Percentiles rank a stretch among this genome's conserved stretches.
Evolutionary conservation across 352 stramenopile species (phyloP).

Genomic region (Phytophthora megakarya): DNA sequence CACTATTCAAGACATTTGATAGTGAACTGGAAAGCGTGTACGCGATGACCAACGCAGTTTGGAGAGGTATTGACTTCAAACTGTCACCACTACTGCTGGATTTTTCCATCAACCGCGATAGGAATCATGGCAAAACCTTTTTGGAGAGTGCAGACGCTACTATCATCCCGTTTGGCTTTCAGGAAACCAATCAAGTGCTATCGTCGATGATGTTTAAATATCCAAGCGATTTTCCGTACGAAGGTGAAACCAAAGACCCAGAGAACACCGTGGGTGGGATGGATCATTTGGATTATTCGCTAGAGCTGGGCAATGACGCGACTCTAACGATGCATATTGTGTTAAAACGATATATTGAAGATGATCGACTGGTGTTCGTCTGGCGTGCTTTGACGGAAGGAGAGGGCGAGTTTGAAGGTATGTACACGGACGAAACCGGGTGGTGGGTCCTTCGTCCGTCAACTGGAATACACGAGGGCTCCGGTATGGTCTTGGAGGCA

Average conservation of each 20-base stretch:
- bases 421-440: constrained; percentile 50
- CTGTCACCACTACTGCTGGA: neutral
- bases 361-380: constrained; percentile 47
- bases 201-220: neutral
- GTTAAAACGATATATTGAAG: constrained; percentile 42
- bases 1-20: constrained; percentile 11
- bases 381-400: constrained; percentile 43
- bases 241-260: neutral
- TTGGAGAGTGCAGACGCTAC: constrained; percentile 16
- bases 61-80: neutral
- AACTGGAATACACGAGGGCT: neutral
- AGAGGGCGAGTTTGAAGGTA: constrained; percentile 27
- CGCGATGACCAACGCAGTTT: constrained; percentile 16
- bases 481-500: neutral
- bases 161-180: constrained; percentile 10
- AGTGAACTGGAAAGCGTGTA: constrained; percentile 20
- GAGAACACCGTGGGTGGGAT: neutral
- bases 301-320: neutral
- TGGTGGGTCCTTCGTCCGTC: constrained; percentile 34
- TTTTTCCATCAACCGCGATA: neutral
- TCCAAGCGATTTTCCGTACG: too few relatives aligned
- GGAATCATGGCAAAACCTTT: neutral
- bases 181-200: constrained; percentile 4
- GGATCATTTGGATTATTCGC: neutral
- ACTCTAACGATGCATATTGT: constrained; percentile 13